Percentiles rank a stretch among this genome's conserved stretches.
phyloP scores from a whole-genome alignment of 148 eudicot genomes.

The Rhododendron vialii region DNA sequence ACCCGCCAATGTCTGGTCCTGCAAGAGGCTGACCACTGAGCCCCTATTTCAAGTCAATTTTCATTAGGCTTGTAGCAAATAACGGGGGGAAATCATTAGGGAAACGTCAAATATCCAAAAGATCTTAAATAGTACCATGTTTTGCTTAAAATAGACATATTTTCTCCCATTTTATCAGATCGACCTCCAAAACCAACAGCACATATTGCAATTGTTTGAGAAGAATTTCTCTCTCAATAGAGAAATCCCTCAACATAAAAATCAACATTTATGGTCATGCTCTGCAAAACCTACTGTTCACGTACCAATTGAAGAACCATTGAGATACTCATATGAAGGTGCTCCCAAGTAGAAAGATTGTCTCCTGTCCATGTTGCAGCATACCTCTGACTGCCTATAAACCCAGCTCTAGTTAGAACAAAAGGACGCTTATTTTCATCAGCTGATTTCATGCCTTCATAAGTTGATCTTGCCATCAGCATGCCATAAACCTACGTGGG shows the following conservation, averaged over 20 bases:
- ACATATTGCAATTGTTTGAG: neutral
- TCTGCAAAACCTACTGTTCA: neutral
- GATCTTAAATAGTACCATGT: neutral
- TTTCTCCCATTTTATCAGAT: neutral
- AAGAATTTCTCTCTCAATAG: neutral
- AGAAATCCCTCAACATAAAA: neutral
- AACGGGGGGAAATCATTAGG: neutral
- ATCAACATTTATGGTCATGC: neutral
- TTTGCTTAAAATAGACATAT: neutral
- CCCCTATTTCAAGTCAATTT: slow-evolving; percentile 37
- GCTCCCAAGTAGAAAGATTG: slow-evolving; percentile 98
- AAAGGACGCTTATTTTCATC: slow-evolving; percentile 72
- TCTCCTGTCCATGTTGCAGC: slow-evolving; percentile 99
- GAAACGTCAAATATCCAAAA: neutral
- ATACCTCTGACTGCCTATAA: slow-evolving; percentile 92
- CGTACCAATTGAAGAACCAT: slow-evolving; percentile 98
- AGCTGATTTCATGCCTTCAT: slow-evolving; percentile 87
- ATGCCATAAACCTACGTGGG: slow-evolving; percentile 77
- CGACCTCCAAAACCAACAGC: neutral
- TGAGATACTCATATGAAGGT: slow-evolving; percentile 92
- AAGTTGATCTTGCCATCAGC: slow-evolving; percentile 97
- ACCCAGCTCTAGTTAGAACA: slow-evolving; percentile 98
- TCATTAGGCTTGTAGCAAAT: neutral
- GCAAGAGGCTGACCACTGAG: slow-evolving; percentile 97
- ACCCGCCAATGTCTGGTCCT: slow-evolving; percentile 99